Base-by-base conservation (phyloP, 345 rosid genomes). In the Atalantia buxifolia region DNA sequence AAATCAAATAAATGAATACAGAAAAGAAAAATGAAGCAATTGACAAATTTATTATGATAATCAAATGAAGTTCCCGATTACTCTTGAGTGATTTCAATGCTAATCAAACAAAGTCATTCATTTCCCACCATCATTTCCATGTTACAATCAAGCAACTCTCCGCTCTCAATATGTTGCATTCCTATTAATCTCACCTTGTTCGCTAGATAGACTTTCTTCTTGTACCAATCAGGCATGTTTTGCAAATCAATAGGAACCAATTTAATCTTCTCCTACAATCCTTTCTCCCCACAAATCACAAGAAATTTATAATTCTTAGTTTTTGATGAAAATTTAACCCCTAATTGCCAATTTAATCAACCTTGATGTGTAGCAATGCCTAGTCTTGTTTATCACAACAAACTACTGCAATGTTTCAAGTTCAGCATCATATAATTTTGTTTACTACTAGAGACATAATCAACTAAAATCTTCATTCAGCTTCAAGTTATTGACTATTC, bases 181-280 rank as follows among this genome's bases (percentile, higher is more conserved):
- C 25, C 22, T 9, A 1, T 4, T 56, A 31, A 70, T 18, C 61
- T 84, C 45, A 95, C 98, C 97, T 91, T 92, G 81, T 92, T 96
- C 40, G 80, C 77, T 21, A 92, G 90, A 80, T 91, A 79, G 21
- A 92, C 92, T 83, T 88, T 93, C 86, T 92, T 96, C 71, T 85
- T 83, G 82, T 87, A 96, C 98, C 98, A 92, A 78, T 83, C 77
- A 83, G 98, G 99, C 85, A 91, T 89, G 77, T 91, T 85, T 53
- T 71, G 59, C 77, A 96, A 86, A 78, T 91, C 86, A 19, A 94
- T 77, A n/a, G 97, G 91, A 81, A 92, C 92, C 81, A 94, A 76
- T 72, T 92, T 83, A 71, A 93, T 94, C 84, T 84, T 81, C 40
- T 95, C 96, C 82, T 93, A 96, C 79, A 91, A 88, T 42, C 95